Conservation (phyloP, 1,139 yeast genomes). For the Hansenula sp. region DNA sequence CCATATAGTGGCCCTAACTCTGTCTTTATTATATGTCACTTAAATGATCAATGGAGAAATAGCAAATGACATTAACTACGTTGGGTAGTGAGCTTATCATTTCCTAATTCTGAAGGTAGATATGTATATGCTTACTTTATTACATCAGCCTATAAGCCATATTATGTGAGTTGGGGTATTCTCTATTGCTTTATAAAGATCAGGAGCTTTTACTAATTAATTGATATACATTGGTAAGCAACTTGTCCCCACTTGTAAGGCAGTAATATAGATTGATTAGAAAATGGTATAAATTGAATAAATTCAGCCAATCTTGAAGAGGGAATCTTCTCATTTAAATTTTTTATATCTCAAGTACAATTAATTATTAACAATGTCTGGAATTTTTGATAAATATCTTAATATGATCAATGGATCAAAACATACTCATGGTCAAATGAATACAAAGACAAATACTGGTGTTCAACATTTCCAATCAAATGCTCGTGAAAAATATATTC, state of each 20-base stretch:
- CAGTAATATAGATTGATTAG: background rate
- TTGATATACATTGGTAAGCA: too few species aligned
- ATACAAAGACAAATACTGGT: slow-evolving; percentile 16
- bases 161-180: background rate
- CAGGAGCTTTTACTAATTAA: background rate
- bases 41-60: too few species aligned
- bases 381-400: slow-evolving; percentile 23
- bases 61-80: too few species aligned
- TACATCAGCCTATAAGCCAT: background rate
- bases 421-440: slow-evolving; percentile 12
- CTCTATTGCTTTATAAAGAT: too few species aligned
- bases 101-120: background rate
- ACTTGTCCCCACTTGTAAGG: background rate
- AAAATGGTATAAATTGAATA: background rate
- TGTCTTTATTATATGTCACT: too few species aligned
- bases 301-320: background rate
- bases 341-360: background rate
- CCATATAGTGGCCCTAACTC: too few species aligned
- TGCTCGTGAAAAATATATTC: slow-evolving; percentile 15
- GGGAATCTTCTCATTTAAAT: background rate
- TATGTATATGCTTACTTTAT: too few species aligned
- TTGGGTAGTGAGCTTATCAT: background rate
- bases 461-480: slow-evolving; percentile 11
- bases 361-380: slow-evolving; percentile 14
- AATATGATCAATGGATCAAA: slow-evolving; percentile 18